Base-by-base conservation (phyloP, 202 grass and related monocot species). In the Bolboschoenoplectus hybrid region DNA sequence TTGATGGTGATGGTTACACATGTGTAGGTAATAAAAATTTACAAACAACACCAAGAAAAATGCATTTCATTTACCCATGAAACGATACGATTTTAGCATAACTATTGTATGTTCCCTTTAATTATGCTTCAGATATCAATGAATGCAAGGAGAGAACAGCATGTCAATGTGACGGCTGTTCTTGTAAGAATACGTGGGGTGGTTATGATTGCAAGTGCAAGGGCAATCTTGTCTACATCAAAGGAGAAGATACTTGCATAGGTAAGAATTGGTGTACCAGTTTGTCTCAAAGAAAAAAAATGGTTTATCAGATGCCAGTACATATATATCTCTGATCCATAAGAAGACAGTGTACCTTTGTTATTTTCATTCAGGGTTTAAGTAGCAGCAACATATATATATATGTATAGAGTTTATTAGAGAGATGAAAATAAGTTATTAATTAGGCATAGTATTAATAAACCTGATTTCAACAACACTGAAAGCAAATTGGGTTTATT, bases 161-260 rank as follows among this genome's bases (percentile, higher is more conserved):
- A 9, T 98, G 97, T 81, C 87, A 86, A 11, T 96, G 97, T 82
- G 86, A 91, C 9, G 80, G 85, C 68, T 99, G 97, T 85, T 90
- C 89, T 14, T 96, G 97, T 85, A 78, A 84, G 86, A 96, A 99
- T 84, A 94, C 77, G 0, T 99, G 90, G 92, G 97, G 97, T 41
- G 83, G 85, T 2, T 96, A 90, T 89, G 92, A 99, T 77, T 99
- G 97, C 93, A 87, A 87, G 35, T 99, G 97, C 90, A 89, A 67
- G 3, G 46, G 86, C 6, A 69, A 87, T 75, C 71, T 84, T 11
- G 55, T 99, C 65, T 99, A 99, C 71, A 89, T 99, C 60, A 87
- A 82, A 44, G 87, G 67, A 4, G 88, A 96, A 86, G 97, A 99
- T 84, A 85, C 93, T 19, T 99, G 93, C 87, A 95, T 93, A 19